These are phyloP conservation scores for Pseudonitzschia delicatissima DNA, from an alignment of 108 stramenopile genomes.

Conservation along the genomic window DNA sequence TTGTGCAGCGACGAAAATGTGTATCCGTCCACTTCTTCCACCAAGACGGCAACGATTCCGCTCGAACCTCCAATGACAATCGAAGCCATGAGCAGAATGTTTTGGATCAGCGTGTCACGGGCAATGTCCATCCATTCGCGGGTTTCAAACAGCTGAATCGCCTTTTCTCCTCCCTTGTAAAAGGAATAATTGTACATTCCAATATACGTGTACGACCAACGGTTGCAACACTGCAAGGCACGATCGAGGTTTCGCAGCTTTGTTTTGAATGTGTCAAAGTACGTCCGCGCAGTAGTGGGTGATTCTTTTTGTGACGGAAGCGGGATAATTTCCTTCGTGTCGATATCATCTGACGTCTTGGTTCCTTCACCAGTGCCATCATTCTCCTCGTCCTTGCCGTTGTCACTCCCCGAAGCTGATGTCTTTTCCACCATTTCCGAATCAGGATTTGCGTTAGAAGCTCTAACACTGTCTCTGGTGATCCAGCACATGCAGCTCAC, in stretches of 20 bases:
- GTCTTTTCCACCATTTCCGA: not conserved
- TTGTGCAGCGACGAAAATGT: slow-evolving; percentile 59
- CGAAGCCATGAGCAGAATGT: slow-evolving; percentile 53
- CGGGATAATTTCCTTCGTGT: too few relatives aligned
- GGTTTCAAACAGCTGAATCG: slow-evolving; percentile 70
- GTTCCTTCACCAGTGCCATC: not conserved
- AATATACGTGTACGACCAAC: slow-evolving; percentile 78
- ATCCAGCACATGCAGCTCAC: slow-evolving; percentile 10
- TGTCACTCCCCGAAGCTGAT: not conserved
- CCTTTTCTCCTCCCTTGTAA: slow-evolving; percentile 60
- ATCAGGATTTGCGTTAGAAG: not conserved
- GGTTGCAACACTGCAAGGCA: slow-evolving; percentile 44
- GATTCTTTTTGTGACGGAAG: not conserved
- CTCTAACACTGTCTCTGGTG: slow-evolving; percentile 27
- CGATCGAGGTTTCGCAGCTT: not conserved
- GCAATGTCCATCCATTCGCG: slow-evolving; percentile 78
- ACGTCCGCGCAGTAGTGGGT: not conserved
- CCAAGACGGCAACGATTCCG: slow-evolving; percentile 56
- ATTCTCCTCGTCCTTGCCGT: not conserved
- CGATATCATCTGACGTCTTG: too few relatives aligned
- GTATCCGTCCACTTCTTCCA: slow-evolving; percentile 74
- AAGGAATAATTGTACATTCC: slow-evolving; percentile 73
- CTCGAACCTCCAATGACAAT: slow-evolving; percentile 41
- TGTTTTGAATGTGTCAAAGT: not conserved
- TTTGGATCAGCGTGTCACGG: slow-evolving; percentile 61